Evolutionary conservation across 768 basidiomycete species (phyloP).

Genomic region (Hygrocybe punicea): DNA sequence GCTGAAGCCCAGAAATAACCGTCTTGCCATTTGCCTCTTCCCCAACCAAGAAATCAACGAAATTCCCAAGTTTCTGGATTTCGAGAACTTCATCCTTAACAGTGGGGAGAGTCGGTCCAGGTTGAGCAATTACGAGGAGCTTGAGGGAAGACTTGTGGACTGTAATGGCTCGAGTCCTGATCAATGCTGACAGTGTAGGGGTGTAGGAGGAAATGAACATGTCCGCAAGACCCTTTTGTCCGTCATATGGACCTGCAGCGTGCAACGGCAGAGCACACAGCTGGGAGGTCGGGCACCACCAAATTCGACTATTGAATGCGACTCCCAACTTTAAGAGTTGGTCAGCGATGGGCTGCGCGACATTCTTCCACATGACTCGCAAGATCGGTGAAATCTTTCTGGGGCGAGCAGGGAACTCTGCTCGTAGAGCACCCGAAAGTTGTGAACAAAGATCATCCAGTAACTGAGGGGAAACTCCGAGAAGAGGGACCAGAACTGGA

Average conservation of each 20-base stretch:
- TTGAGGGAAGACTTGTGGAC: constrained; percentile 2
- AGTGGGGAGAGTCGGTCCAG: constrained; percentile 2
- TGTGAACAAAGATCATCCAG: background rate
- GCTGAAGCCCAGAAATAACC: background rate
- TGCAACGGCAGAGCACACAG: constrained; percentile 14
- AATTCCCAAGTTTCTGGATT: background rate
- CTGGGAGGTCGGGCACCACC: constrained; percentile 11
- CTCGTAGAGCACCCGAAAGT: background rate
- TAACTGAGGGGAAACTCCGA: background rate
- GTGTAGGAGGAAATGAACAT: constrained; percentile 18
- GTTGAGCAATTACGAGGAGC: constrained; percentile 3
- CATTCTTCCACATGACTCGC: background rate
- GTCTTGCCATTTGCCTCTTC: background rate
- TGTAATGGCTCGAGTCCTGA: background rate
- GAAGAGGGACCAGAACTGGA: constrained; percentile 3
- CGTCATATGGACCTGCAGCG: constrained; percentile 15
- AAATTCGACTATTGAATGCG: constrained; percentile 2
- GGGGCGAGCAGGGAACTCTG: background rate
- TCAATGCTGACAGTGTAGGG: constrained; percentile 12
- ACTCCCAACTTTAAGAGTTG: constrained; percentile 1
- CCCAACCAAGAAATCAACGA: background rate
- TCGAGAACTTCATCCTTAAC: background rate
- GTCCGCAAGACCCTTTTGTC: constrained; percentile 9
- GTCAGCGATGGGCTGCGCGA: background rate
- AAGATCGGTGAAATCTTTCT: background rate